A percentile compares a stretch with the other conserved stretches of the same genome.
These are phyloP conservation scores for Plasmodium blacklocki DNA, from an alignment of 169 alveolate species.

Conservation along the genomic window DNA sequence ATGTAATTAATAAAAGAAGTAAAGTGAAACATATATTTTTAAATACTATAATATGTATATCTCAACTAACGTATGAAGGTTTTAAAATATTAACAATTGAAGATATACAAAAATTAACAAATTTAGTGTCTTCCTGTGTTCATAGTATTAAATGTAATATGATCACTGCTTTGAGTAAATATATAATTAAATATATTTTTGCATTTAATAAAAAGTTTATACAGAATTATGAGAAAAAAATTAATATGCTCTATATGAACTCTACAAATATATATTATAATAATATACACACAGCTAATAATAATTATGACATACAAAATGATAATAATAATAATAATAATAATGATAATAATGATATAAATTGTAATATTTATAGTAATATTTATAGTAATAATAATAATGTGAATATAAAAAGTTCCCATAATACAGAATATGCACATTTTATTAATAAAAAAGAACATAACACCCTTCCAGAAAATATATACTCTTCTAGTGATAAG, in stretches of 20 bases:
- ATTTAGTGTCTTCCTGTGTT: slow-evolving; percentile 47
- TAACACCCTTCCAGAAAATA: no score
- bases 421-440: no score
- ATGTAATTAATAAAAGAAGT: slow-evolving; percentile 56
- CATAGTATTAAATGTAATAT: slow-evolving; percentile 72
- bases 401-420: no score
- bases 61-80: slow-evolving; percentile 72
- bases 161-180: slow-evolving; percentile 61
- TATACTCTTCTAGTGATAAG: no score
- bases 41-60: slow-evolving; percentile 70
- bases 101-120: slow-evolving; percentile 49
- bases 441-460: no score
- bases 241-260: slow-evolving; percentile 59
- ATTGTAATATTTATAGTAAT: not conserved
- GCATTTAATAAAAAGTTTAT: slow-evolving; percentile 68
- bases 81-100: slow-evolving; percentile 51
- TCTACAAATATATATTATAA: slow-evolving; percentile 72
- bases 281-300: slow-evolving; percentile 25
- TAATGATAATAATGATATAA: not conserved
- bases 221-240: slow-evolving; percentile 70
- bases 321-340: not conserved
- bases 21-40: slow-evolving; percentile 56
- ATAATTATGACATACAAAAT: slow-evolving; percentile 9
- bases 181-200: slow-evolving; percentile 71
- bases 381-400: not conserved